Conservation (phyloP, 2,329 filamentous ascomycete species). For the Westerdykella ornata region DNA sequence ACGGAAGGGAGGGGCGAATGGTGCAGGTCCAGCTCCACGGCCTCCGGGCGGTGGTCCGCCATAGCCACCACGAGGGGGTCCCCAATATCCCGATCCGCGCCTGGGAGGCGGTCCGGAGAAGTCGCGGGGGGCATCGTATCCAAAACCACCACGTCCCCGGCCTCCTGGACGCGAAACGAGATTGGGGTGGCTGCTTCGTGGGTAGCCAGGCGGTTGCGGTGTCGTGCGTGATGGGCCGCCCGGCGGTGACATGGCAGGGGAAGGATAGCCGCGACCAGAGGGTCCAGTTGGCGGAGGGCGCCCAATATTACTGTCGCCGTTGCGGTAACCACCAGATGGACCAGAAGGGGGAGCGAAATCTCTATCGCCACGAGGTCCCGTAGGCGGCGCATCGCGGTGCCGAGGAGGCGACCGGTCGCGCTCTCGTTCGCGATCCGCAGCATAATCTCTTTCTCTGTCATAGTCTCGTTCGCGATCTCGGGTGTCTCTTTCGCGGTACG, state of each 20-base stretch:
- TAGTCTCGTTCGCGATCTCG: slow-evolving; percentile 17
- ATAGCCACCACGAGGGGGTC: slow-evolving; percentile 23
- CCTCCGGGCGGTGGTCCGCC: slow-evolving; percentile 32
- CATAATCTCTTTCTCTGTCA: slow-evolving; percentile 17
- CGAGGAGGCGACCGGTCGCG: slow-evolving; percentile 31
- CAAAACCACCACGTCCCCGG: slow-evolving; percentile 38
- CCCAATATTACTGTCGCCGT: slow-evolving; percentile 30
- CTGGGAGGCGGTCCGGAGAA: slow-evolving; percentile 29
- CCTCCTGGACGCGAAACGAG: slow-evolving; percentile 37
- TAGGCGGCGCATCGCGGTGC: slow-evolving; percentile 34
- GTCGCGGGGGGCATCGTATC: slow-evolving; percentile 33
- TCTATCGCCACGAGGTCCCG: slow-evolving; percentile 28
- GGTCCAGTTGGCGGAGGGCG: slow-evolving; percentile 38
- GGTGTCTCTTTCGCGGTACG: slow-evolving; percentile 32
- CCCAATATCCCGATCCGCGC: slow-evolving; percentile 31
- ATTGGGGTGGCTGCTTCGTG: slow-evolving; percentile 32
- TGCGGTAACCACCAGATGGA: slow-evolving; percentile 32
- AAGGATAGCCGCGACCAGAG: slow-evolving; percentile 30
- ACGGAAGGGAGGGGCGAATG: slow-evolving; percentile 36
- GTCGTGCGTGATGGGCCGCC: slow-evolving; percentile 31
- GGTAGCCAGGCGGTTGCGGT: slow-evolving; percentile 27
- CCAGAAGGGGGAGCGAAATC: slow-evolving; percentile 36
- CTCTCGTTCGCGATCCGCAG: slow-evolving; percentile 21
- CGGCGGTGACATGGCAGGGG: slow-evolving; percentile 37
- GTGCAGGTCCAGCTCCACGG: slow-evolving; percentile 22